Conservation (phyloP, 2,329 filamentous ascomycete species). For the Aspergillus novoparasiticus region DNA sequence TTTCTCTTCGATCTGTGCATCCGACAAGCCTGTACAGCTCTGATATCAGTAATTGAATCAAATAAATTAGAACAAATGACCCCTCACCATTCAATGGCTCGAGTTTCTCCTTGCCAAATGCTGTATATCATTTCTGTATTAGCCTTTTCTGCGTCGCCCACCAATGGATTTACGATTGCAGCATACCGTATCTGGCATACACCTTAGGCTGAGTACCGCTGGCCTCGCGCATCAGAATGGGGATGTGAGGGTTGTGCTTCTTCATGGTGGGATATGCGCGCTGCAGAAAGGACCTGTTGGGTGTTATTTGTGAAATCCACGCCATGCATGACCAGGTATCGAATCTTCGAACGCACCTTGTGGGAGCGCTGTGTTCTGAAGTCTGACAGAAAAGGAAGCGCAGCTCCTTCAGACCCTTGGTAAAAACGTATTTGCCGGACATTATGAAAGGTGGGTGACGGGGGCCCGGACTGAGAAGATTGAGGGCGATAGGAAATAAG, state of each 20-base stretch:
- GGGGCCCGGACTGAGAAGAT: conserved; percentile 10
- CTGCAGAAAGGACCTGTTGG: conserved; percentile 77
- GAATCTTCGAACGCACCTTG: conserved; percentile 63
- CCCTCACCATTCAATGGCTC: conserved; percentile 61
- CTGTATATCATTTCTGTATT: conserved; percentile 42
- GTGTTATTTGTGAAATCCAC: conserved; percentile 1
- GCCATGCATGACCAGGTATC: no score
- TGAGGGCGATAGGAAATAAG: neutral
- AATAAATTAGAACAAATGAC: neutral
- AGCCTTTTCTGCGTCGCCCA: conserved; percentile 12
- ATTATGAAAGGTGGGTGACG: conserved; percentile 53
- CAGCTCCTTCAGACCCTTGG: conserved; percentile 86
- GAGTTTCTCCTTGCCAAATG: conserved; percentile 69
- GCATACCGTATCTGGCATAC: conserved; percentile 87
- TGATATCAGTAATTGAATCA: conserved; percentile 16
- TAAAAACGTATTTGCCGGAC: conserved; percentile 92
- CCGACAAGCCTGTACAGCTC: conserved; percentile 59
- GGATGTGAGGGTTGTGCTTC: conserved; percentile 93
- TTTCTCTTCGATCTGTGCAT: conserved; percentile 71
- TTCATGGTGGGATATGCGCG: conserved; percentile 98
- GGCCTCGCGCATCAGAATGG: conserved; percentile 94
- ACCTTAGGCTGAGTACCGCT: conserved; percentile 80
- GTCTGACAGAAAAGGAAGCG: conserved; percentile 98
- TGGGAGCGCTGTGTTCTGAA: conserved; percentile 83
- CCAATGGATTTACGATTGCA: neutral